phyloP scores from a whole-genome alignment of 2,329 filamentous ascomycete species.

The Fusarium dimerum region DNA sequence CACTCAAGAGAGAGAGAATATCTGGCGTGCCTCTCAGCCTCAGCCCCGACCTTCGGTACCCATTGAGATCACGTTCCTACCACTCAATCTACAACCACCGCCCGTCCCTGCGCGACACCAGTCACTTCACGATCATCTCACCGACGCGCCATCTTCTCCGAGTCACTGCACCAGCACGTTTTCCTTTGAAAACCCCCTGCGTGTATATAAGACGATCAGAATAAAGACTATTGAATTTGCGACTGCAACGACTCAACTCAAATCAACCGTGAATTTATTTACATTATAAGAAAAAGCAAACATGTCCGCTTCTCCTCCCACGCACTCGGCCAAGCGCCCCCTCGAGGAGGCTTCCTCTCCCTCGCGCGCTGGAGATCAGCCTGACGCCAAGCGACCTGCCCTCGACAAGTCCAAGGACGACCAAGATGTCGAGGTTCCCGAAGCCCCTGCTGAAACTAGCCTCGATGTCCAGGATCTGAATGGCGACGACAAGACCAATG shows the following conservation, averaged over 20 bases:
- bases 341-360: constrained; percentile 97
- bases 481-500: constrained; percentile 51
- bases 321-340: constrained; percentile 82
- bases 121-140: constrained; percentile 43
- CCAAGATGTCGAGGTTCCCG: constrained; percentile 51
- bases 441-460: constrained; percentile 33
- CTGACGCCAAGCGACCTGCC: constrained; percentile 94
- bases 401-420: constrained; percentile 86
- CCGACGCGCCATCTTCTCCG: constrained; percentile 44
- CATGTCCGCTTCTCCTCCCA: constrained; percentile 75
- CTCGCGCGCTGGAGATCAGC: constrained; percentile 86
- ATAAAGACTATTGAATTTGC: constrained; percentile 35
- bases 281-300: constrained; percentile 37
- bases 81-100: constrained; percentile 33
- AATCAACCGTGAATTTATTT: constrained; percentile 26
- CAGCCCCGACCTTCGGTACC: constrained; percentile 32
- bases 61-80: constrained; percentile 31
- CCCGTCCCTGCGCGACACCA: constrained; percentile 37
- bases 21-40: constrained; percentile 33
- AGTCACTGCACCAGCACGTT: constrained; percentile 83
- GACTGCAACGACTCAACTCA: constrained; percentile 19
- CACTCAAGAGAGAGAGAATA: constrained; percentile 33
- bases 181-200: constrained; percentile 82
- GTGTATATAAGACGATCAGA: constrained; percentile 71
- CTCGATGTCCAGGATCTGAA: constrained; percentile 48